phyloP scores from a whole-genome alignment of 805 yeast genomes.

The Yamadazyma nakazawae region DNA sequence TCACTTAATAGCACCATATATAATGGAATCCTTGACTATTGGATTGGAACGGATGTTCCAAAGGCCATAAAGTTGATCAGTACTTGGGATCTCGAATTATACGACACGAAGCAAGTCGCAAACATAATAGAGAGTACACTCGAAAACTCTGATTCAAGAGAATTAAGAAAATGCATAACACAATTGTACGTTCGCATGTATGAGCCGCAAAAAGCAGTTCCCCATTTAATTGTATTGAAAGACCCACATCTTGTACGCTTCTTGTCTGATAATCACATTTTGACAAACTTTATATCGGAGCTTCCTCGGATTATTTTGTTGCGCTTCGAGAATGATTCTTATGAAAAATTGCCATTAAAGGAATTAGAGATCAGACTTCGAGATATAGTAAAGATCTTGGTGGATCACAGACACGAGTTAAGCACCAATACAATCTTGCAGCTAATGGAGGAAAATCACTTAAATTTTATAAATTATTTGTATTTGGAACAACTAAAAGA shows the following conservation, averaged over 20 bases:
- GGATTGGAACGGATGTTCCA: constrained; percentile 28
- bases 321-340: constrained; percentile 34
- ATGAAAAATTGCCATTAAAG: constrained; percentile 39
- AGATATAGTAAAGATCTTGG: constrained; percentile 52
- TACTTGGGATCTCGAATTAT: constrained; percentile 58
- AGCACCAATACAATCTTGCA: constrained; percentile 50
- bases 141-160: constrained; percentile 20
- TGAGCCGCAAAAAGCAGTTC: constrained; percentile 61
- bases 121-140: constrained; percentile 45
- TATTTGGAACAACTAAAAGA: constrained; percentile 59
- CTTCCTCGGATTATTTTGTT: constrained; percentile 52
- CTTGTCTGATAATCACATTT: constrained; percentile 59
- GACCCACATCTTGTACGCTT: constrained; percentile 57
- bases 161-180: constrained; percentile 44
- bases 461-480: constrained; percentile 55
- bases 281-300: constrained; percentile 45
- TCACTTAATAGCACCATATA: constrained; percentile 27
- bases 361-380: constrained; percentile 37
- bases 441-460: constrained; percentile 38
- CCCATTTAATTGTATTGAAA: constrained; percentile 54
- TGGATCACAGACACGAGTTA: constrained; percentile 64
- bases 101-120: constrained; percentile 44
- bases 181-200: constrained; percentile 54
- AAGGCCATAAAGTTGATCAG: constrained; percentile 43
- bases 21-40: constrained; percentile 47